Conservation (phyloP, 2,329 filamentous ascomycete species). For the Colletotrichum sp. region DNA sequence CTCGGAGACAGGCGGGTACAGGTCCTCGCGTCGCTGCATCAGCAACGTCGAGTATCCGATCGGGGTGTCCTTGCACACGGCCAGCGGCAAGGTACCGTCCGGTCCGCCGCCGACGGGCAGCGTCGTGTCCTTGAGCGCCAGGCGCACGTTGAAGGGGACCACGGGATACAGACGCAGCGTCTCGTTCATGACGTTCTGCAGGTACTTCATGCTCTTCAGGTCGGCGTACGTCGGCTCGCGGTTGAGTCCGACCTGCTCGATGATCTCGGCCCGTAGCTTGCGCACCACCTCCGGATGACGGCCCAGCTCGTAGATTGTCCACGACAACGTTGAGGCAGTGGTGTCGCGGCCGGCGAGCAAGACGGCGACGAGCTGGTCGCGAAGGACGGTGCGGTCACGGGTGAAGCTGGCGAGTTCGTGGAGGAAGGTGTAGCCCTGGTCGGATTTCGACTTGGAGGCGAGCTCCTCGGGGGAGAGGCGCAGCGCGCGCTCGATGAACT, state of each 20-base stretch:
- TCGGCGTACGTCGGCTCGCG: conserved; percentile 75
- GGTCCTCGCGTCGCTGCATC: conserved; percentile 74
- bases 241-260: conserved; percentile 67
- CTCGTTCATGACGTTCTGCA: conserved; percentile 77
- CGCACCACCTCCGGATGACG: conserved; percentile 70
- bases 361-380: conserved; percentile 84
- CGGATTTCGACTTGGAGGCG: conserved; percentile 73
- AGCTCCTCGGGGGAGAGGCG: conserved; percentile 74
- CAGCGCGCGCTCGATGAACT: conserved; percentile 78
- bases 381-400: conserved; percentile 71
- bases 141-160: conserved; percentile 80
- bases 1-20: conserved; percentile 59
- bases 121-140: conserved; percentile 74
- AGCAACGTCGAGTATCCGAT: conserved; percentile 71
- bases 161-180: conserved; percentile 78
- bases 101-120: conserved; percentile 75
- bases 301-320: conserved; percentile 82
- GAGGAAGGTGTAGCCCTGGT: conserved; percentile 81
- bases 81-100: conserved; percentile 65
- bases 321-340: conserved; percentile 81
- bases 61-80: conserved; percentile 68
- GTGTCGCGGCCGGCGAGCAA: conserved; percentile 88
- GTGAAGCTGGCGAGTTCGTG: conserved; percentile 86
- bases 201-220: conserved; percentile 87
- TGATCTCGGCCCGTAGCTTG: conserved; percentile 77